phyloP scores from a whole-genome alignment of 2,329 filamentous ascomycete species.

The Cordyceps cicadae region DNA sequence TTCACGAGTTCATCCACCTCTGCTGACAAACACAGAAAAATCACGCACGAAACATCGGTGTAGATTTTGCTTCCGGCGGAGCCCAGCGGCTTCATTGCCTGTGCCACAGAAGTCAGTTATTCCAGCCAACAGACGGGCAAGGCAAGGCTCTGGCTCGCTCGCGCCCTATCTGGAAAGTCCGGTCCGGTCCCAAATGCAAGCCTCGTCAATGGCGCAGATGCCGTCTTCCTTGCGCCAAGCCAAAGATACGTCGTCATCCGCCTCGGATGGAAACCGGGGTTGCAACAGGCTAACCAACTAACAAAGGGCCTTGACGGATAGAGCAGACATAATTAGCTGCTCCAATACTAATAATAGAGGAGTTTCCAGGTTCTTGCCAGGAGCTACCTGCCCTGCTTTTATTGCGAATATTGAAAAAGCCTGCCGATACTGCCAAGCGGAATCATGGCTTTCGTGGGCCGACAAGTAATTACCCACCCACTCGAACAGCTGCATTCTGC shows the following conservation, averaged over 20 bases:
- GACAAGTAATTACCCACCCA: not conserved
- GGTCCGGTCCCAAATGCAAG: not conserved
- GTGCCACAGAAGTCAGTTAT: not conserved
- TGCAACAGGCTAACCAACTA: not conserved
- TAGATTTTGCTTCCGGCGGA: not conserved
- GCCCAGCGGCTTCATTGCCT: not conserved
- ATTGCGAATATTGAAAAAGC: no score
- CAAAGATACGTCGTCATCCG: constrained; percentile 3
- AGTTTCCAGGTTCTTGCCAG: no score
- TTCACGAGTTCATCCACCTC: not conserved
- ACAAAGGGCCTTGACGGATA: not conserved
- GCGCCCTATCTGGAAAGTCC: not conserved
- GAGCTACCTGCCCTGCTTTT: no score
- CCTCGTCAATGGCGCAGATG: not conserved
- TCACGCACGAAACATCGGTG: no score
- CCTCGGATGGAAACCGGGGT: constrained; percentile 2
- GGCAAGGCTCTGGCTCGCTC: not conserved
- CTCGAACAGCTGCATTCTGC: not conserved
- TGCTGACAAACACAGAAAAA: no score
- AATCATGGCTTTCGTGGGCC: not conserved
- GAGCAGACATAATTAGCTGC: not conserved
- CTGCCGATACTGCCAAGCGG: not conserved
- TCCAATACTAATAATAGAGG: no score
- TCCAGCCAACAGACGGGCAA: not conserved
- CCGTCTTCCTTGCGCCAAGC: not conserved